Percentiles rank a stretch among this genome's conserved stretches.
Evolutionary conservation across 495 filamentous ascomycete species (phyloP).

Genomic region (Talaromyces liani): DNA sequence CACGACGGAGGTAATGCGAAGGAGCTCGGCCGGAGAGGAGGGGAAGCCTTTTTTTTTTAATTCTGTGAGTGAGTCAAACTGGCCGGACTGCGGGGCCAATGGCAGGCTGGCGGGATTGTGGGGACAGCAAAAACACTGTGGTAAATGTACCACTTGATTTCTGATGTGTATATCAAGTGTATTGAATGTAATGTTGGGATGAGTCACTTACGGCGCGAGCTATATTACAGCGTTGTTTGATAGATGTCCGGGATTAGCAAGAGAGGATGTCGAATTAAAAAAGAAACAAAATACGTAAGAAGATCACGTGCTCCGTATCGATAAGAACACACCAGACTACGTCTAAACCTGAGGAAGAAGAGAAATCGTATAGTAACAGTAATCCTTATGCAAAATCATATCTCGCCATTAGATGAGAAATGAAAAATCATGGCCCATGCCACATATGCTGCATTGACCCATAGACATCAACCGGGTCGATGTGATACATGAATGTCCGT

Average conservation of each 20-base stretch:
- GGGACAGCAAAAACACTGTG: not conserved
- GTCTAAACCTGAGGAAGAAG: not conserved
- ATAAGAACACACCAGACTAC: constrained; percentile 1
- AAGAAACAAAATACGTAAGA: not conserved
- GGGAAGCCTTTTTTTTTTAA: constrained; percentile 6
- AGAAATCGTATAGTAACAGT: not conserved
- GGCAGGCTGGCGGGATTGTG: not conserved
- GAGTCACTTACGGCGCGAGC: not conserved
- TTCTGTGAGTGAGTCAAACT: constrained; percentile 6
- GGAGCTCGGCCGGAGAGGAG: constrained; percentile 9
- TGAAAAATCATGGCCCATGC: not conserved
- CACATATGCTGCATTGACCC: constrained; percentile 2
- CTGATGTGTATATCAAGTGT: not conserved
- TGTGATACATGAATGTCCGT: not conserved
- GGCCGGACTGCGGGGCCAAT: constrained; percentile 4
- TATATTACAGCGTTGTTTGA: not conserved
- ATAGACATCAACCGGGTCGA: not conserved
- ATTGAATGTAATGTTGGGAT: not conserved
- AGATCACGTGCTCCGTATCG: constrained; percentile 4
- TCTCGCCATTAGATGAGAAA: not conserved
- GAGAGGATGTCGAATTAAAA: not conserved
- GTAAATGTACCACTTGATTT: too few species aligned
- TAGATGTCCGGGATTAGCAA: not conserved
- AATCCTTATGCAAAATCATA: constrained; percentile 1
- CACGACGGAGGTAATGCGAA: not conserved